phyloP scores from a whole-genome alignment of 305 asterid species.

The Ajuga reptans region DNA sequence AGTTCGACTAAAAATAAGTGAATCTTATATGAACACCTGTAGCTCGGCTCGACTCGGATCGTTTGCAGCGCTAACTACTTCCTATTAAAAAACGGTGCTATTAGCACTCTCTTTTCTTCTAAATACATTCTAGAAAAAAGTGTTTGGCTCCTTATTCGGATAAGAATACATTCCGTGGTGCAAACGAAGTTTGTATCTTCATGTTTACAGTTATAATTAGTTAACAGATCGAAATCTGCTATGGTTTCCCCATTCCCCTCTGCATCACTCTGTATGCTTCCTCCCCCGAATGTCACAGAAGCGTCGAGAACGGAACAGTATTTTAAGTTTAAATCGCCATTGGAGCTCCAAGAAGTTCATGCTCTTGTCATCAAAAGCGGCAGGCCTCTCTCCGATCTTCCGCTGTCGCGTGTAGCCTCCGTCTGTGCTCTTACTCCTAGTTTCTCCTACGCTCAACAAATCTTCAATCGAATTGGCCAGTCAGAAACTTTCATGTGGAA shows the following conservation, averaged over 20 bases:
- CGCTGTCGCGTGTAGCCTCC: conserved; percentile 46
- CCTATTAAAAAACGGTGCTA: too few relatives aligned
- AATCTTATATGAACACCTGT: too few relatives aligned
- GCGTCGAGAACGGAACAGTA: conserved; percentile 13
- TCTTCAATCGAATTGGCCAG: conserved; percentile 25
- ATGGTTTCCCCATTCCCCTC: conserved; percentile 23
- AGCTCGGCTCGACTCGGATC: too few relatives aligned
- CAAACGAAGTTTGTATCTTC: background rate
- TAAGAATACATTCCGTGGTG: too few relatives aligned
- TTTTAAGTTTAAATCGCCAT: conserved; percentile 32
- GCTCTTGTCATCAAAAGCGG: conserved; percentile 37
- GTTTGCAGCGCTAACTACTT: too few relatives aligned
- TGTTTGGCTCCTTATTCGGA: too few relatives aligned
- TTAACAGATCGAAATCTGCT: conserved; percentile 7
- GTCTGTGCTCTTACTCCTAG: conserved; percentile 55
- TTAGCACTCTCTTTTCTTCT: too few relatives aligned
- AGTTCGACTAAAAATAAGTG: too few relatives aligned
- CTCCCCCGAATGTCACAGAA: background rate
- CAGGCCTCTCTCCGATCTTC: conserved; percentile 39
- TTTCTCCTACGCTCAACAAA: conserved; percentile 44
- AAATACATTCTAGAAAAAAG: too few relatives aligned
- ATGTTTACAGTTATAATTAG: background rate
- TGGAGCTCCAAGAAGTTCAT: conserved; percentile 49
- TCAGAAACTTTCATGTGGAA: conserved; percentile 41
- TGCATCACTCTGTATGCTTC: conserved; percentile 11